Evolutionary conservation across 2,329 filamentous ascomycete species (phyloP), one percentile per base, ranked within the genome.

Genomic region (Phaeophleospora eucalypticola): DNA sequence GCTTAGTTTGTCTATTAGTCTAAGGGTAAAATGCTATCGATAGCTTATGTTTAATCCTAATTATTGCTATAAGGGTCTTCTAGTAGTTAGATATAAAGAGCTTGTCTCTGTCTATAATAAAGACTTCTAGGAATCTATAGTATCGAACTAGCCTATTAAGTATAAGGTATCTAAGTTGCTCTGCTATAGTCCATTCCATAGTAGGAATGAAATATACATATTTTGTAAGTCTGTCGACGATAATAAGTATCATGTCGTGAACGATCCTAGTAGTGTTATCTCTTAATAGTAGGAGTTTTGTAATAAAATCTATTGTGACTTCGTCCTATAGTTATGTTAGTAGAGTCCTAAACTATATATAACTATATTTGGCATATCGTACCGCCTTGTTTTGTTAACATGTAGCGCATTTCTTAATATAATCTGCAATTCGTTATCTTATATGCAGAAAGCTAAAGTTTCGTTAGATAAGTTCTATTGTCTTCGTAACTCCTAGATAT

Each of bases 1-100:
- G 46, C 48, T 66, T 56, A 2, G 50, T 65, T 46, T 61, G 44
- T 9, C 59, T 46, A 45, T 66, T 52, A 2, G 55, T 64, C 45
- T 63, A 27, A 4, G 48, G 46, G 43, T 66, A 51, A 43, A 57
- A 63, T n/a, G 55, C 49, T 12, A 57, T 65, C 3, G 48, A 61
- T 2, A 60, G 49, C 18, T 56, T 51, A 21, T 48, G 12, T 33
- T 41, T 58, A 42, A 64, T 58, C 20, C 52, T 48, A 10, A 57
- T 43, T 20, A n/a, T 42, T 43, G 20, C 37, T 2, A 54, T 34
- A 14, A 57, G 41, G 10, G 47, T 49, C 29, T 53, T 53, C 54
- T 41, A 57, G 45, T 46, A 55, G 42, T 55, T 53, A 18, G 41
- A 57, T 32, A 36, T 58, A 45, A 60, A 60, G 7, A 58, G 29